phyloP scores from a whole-genome alignment of 2,329 filamentous ascomycete species.

The Whalleya microplaca region DNA sequence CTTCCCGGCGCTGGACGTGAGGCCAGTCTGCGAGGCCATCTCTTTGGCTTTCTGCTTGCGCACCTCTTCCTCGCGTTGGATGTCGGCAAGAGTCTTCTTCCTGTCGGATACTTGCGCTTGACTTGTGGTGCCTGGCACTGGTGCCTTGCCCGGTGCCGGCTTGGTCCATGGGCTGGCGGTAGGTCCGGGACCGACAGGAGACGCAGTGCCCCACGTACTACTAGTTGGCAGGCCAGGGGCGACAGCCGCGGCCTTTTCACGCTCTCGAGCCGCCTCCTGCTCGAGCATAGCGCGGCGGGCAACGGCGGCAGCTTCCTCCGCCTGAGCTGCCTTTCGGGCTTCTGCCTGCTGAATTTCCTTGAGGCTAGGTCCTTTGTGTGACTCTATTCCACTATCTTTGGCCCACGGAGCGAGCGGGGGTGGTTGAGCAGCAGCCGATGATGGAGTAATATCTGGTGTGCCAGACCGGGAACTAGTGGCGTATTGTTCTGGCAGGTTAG shows the following conservation, averaged over 20 bases:
- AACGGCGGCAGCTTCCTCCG: conserved; percentile 78
- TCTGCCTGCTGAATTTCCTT: conserved; percentile 98
- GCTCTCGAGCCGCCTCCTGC: conserved; percentile 71
- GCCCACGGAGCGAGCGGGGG: conserved; percentile 93
- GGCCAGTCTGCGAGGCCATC: conserved; percentile 49
- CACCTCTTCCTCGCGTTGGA: conserved; percentile 93
- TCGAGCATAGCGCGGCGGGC: conserved; percentile 78
- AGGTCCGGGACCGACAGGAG: conserved; percentile 64
- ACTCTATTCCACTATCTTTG: conserved; percentile 73
- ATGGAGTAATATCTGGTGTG: conserved; percentile 64
- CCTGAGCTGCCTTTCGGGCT: conserved; percentile 87
- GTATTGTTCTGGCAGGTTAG: conserved; percentile 79
- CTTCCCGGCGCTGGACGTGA: conserved; percentile 66
- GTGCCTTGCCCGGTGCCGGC: conserved; percentile 53
- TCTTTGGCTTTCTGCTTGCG: conserved; percentile 77
- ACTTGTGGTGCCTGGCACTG: conserved; percentile 35
- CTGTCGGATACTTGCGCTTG: conserved; percentile 42
- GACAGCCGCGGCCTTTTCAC: conserved; percentile 62
- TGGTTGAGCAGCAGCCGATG: conserved; percentile 47
- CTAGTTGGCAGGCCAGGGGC: conserved; percentile 81
- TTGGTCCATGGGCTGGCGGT: conserved; percentile 69
- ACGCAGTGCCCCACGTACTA: conserved; percentile 85
- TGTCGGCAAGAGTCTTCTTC: conserved; percentile 94
- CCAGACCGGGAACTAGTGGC: conserved; percentile 70
- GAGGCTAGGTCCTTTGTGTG: conserved; percentile 83